Evolutionary conservation across 768 basidiomycete species (phyloP), one percentile per base, ranked within the genome.

Genomic region (Mycena amicta): DNA sequence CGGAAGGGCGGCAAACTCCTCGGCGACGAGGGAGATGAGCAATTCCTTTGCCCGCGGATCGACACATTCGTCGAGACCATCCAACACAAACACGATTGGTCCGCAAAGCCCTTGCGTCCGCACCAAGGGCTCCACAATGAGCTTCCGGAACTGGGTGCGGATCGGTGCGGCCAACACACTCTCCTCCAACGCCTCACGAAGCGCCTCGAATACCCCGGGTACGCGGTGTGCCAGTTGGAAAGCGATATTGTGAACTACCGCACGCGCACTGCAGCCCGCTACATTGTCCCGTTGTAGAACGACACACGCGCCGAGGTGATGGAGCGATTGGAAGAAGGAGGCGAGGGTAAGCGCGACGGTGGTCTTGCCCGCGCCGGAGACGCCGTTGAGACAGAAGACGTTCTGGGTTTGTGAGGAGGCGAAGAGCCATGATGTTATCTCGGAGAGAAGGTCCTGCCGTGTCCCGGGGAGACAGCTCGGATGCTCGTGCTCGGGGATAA

Each of bases 61-160:
- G 13, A 62, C 62, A n/a, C 55, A 52, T 30, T 64, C 63, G 41
- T 64, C 63, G 2, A 64, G 15, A 8, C 59, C 63, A 46, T 64
- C 62, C 15, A 63, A 59, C 22, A 63, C 28, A 33, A 63, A 22
- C 28, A 57, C 31, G 11, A 56, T 53, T 15, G 25, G 31, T 5
- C 23, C 18, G 27, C 12, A 5, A 20, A 41, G 5, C 27, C 13
- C 8, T 27, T 23, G 43, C 43, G 26, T 5, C 5, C 18, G 31
- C 5, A 5, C 11, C 5, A 53, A 37, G 12, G 52, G 52, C 31
- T 53, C 39, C 4, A 39, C 8, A n/a, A 53, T 13, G 5, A 39
- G 52, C 20, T 6, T 25, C 25, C 23, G 37, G 37, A 53, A 53
- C 16, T 23, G 22, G 23, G 23, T 41, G 20, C 39, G 16, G 25